Base-by-base conservation (phyloP, 1,284 basidiomycete genomes). In the Cryptococcus floricola region DNA sequence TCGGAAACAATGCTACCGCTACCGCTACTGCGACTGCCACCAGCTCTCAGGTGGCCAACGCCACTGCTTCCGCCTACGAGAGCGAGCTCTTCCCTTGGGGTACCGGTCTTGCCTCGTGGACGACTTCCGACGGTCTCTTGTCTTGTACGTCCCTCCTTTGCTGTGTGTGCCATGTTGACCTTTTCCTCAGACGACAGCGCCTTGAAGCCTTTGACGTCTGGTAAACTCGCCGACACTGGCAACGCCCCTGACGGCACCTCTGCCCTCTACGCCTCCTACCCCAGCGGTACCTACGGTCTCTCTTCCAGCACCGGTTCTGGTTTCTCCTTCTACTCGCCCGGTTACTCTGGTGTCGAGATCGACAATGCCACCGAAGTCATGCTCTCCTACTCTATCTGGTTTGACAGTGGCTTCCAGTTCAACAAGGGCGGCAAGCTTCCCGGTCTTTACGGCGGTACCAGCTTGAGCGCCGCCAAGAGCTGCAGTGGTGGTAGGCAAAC, bases 391-490 rank as follows among this genome's bases (percentile, higher is more conserved):
- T 68, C 71, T 0, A 71, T 77, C 53, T 76, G 59, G 56, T 75
- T 79, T 56, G 61, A 69, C 6, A 60, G 61, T 14, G 67, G 66
- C 28, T 79, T 77, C 61, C 60, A 75, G 47, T 80, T 72, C 57
- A 68, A 73, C 51, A 69, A 74, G 50, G 77, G 77, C 16, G 78
- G 78, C 38, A 79, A 80, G 58, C 68, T 79, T 23, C 77, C 78
- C 1, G 79, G 79, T 16, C 58, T 78, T 8, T 75, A 69, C 59
- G 73, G 73, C 37, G 73, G 73, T 12, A 65, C 64, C 1, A 50
- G 39, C 7, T 44, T 63, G 7, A 63, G 67, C 7, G 52, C 56
- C 6, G 69, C 73, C 41, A 71, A 71, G 58, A 66, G 64, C 8
- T 80, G 78, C 62, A 74, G 72, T 2, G 78, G 78, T 7, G 79